Base-by-base conservation (phyloP, 2,329 filamentous ascomycete species). In the Aspergillus flavus region DNA sequence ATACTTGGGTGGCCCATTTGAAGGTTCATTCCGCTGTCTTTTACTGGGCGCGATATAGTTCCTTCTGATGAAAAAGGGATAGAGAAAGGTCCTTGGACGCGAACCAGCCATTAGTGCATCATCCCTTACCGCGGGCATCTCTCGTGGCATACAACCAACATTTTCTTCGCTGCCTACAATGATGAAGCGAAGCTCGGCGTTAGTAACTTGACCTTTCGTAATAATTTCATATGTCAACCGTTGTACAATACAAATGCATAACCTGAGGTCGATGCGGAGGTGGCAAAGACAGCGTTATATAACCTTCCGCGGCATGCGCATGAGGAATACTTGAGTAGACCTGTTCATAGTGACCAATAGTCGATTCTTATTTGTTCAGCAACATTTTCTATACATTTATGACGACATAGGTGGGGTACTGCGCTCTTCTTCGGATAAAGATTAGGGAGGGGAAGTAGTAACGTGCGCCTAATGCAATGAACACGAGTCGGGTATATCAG, bases 401-500 rank as follows among this genome's bases (percentile, higher is more conserved):
- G 52, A 55, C 52, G 52, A 39, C 52, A 55, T 55, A 55, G 34
- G 52, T 21, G 32, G 52, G 23, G 34, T 19, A 39, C 12, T 39
- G 14, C 26, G n/a, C 52, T 55, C 52, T 55, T 4, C 32, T 32
- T 23, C 12, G 11, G 12, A 48, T 28, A 23, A 16, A 26, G 6
- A 39, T 26, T 26, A 23, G 28, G 7, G 12, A 11, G 23, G 6
- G 36, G 6, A 11, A 39, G 14, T n/a, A 55, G 14, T 30, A 55
- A 39, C 36, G 34, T 39, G 14, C 30, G 52, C 11, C 52, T 55
- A 55, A 41, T 39, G 52, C 54, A 41, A 46, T 26, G n/a, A 61
- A 41, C 39, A 56, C 39, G 11, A 32, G n/a, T 14, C 41, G 59
- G 63, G 63, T 64, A 63, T 63, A 61, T 61, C 46, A 43, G 52